Evolutionary conservation across 805 yeast species (phyloP).

Genomic region (Kuraishia piskuri): DNA sequence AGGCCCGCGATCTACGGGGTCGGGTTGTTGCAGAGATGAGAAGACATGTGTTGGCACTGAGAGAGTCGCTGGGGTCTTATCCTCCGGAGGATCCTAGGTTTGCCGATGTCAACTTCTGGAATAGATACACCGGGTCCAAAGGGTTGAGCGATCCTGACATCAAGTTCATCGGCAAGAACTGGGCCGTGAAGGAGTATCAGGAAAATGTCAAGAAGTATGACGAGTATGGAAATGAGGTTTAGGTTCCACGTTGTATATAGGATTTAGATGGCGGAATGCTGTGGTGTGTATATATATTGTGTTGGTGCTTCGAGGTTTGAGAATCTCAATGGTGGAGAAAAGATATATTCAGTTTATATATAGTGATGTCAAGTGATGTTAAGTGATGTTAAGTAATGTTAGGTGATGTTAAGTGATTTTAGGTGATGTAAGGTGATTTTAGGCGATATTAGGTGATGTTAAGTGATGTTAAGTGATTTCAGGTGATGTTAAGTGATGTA

Average conservation of each 20-base stretch:
- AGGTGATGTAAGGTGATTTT: no score
- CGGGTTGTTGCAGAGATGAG: slow-evolving; percentile 64
- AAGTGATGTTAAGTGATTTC: no score
- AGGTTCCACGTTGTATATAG: not conserved
- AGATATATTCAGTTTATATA: no score
- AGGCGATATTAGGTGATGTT: no score
- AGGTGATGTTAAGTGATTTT: no score
- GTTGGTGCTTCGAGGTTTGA: not conserved
- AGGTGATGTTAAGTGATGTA: no score
- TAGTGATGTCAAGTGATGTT: no score
- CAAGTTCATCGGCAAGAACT: slow-evolving; percentile 66
- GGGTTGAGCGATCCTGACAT: slow-evolving; percentile 64
- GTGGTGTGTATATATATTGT: not conserved
- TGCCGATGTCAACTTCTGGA: slow-evolving; percentile 69
- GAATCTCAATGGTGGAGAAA: no score
- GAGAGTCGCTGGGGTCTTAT: slow-evolving; percentile 33
- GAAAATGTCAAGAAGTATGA: slow-evolving; percentile 23
- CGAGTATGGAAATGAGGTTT: slow-evolving; percentile 21
- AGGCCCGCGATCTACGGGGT: slow-evolving; percentile 61
- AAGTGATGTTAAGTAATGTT: no score
- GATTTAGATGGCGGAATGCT: not conserved
- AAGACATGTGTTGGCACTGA: slow-evolving; percentile 42
- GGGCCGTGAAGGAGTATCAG: slow-evolving; percentile 75
- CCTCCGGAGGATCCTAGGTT: slow-evolving; percentile 63
- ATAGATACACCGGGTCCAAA: slow-evolving; percentile 48